Evolutionary conservation across 164 flowering plant genomes (phyloP).

Genomic region (Stephania yunnanensis): DNA sequence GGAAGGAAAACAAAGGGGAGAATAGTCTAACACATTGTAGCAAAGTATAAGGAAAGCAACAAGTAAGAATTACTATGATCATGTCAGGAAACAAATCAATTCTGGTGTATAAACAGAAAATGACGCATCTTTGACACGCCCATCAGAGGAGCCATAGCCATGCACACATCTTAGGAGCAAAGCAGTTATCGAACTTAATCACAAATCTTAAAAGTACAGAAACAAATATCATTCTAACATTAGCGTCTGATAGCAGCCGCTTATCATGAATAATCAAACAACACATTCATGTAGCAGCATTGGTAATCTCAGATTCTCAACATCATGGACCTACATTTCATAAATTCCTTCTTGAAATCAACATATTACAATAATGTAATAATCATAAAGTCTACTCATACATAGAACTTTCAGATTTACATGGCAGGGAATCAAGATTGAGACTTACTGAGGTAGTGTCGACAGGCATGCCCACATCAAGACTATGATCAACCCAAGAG

Average conservation of each 20-base stretch:
- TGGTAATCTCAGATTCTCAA: background rate
- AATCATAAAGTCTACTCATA: background rate
- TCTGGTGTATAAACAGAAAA: background rate
- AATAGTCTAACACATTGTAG: no score
- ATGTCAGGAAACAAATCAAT: background rate
- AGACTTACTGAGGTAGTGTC: constrained; percentile 55
- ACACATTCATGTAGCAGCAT: background rate
- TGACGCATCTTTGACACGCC: background rate
- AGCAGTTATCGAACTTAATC: no score
- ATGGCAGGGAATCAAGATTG: background rate
- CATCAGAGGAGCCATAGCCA: background rate
- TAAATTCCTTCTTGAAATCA: background rate
- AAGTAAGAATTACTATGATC: background rate
- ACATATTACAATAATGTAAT: no score
- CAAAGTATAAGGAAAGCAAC: background rate
- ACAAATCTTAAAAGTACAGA: no score
- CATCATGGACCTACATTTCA: background rate
- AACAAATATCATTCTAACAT: no score
- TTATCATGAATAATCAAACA: no score
- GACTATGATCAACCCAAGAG: constrained; percentile 79
- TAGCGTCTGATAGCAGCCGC: no score
- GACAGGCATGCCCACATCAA: constrained; percentile 53
- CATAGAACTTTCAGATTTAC: background rate
- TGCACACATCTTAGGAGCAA: background rate
- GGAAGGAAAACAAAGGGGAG: constrained; percentile 5